Percentiles rank a stretch among this genome's conserved stretches.
Conservation (phyloP, 352 stramenopile species). For the Thalassiosira mediterranea region DNA sequence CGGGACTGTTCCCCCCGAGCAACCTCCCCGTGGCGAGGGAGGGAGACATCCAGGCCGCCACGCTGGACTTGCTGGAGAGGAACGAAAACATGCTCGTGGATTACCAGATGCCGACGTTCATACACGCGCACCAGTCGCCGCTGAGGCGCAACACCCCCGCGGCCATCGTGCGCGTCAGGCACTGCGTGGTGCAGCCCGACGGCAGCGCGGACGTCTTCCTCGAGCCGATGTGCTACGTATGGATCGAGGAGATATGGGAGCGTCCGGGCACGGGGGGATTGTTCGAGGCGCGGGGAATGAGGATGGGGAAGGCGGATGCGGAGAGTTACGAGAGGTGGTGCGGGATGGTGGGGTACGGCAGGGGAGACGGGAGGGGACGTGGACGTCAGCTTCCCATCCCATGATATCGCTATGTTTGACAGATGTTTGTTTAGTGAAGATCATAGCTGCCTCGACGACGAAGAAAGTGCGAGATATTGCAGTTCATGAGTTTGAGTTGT, state of each 20-base stretch:
- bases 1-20: conserved; percentile 26
- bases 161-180: conserved; percentile 64
- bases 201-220: conserved; percentile 71
- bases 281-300: conserved; percentile 61
- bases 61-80: conserved; percentile 40
- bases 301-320: conserved; percentile 48
- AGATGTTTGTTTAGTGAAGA: background rate
- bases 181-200: conserved; percentile 54
- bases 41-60: conserved; percentile 28
- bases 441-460: too few relatives aligned
- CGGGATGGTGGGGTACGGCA: conserved; percentile 42
- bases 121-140: conserved; percentile 62
- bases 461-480: too few relatives aligned
- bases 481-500: too few relatives aligned
- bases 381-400: conserved; percentile 45
- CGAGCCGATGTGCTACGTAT: conserved; percentile 57
- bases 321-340: conserved; percentile 36
- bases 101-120: conserved; percentile 54
- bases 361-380: conserved; percentile 37
- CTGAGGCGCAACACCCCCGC: conserved; percentile 43
- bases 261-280: conserved; percentile 53
- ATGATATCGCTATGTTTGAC: conserved; percentile 16
- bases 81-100: conserved; percentile 40
- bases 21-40: conserved; percentile 3
- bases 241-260: conserved; percentile 64